Conservation (phyloP, 1,284 basidiomycete genomes). For the Melampsora americana region DNA sequence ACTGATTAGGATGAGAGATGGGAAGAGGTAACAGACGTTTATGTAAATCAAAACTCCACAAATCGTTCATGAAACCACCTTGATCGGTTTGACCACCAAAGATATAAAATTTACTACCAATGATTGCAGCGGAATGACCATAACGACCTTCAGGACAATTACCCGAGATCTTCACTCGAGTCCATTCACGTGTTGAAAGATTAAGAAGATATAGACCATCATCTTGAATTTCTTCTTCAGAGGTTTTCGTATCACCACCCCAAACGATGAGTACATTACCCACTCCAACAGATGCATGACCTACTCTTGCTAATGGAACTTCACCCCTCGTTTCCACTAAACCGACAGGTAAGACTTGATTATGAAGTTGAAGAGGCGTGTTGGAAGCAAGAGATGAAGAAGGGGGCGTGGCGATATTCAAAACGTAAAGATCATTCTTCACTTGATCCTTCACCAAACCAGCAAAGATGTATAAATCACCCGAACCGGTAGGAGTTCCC, state of each 20-base stretch:
- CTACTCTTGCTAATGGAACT: constrained; percentile 82
- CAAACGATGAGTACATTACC: constrained; percentile 95
- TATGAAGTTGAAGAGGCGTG: constrained; percentile 44
- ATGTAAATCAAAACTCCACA: constrained; percentile 95
- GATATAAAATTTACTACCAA: constrained; percentile 84
- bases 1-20: neutral
- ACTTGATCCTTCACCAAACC: constrained; percentile 89
- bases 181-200: constrained; percentile 90
- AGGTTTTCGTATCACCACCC: constrained; percentile 92
- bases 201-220: constrained; percentile 94
- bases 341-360: constrained; percentile 59
- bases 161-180: constrained; percentile 72
- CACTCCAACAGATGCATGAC: constrained; percentile 91
- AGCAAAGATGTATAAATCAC: constrained; percentile 94
- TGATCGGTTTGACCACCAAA: constrained; percentile 98
- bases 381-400: constrained; percentile 15
- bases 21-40: constrained; percentile 64
- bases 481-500: constrained; percentile 61
- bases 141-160: constrained; percentile 81
- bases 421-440: constrained; percentile 88
- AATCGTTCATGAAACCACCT: constrained; percentile 76
- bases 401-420: constrained; percentile 65
- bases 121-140: constrained; percentile 91
- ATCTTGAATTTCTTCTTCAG: constrained; percentile 70
- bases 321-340: constrained; percentile 72